Percentiles rank a stretch among this genome's conserved stretches.
These are phyloP conservation scores for Fusarium sp. DNA, from an alignment of 2,329 filamentous ascomycete genomes.

Conservation along the genomic window DNA sequence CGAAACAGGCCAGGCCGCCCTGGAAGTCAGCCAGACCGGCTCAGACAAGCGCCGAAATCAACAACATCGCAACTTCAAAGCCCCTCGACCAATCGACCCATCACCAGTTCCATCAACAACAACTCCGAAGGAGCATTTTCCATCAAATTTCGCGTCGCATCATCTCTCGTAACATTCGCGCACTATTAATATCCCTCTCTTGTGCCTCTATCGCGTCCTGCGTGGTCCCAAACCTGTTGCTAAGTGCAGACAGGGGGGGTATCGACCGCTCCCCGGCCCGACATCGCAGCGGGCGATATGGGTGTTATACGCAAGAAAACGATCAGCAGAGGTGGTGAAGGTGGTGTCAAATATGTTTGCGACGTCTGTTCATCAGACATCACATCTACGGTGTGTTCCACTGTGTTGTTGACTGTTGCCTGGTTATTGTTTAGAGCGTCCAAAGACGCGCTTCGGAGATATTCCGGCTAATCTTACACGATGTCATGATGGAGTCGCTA, in stretches of 20 bases:
- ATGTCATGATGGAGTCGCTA: constrained; percentile 45
- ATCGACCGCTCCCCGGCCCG: constrained; percentile 47
- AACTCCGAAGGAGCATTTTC: constrained; percentile 40
- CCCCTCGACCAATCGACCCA: constrained; percentile 42
- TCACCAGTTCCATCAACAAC: constrained; percentile 48
- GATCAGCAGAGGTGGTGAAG: constrained; percentile 84
- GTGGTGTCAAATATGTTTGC: constrained; percentile 95
- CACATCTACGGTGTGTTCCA: constrained; percentile 84
- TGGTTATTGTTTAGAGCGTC: constrained; percentile 13
- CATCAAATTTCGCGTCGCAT: constrained; percentile 51
- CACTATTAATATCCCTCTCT: constrained; percentile 34
- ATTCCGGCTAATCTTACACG: constrained; percentile 43
- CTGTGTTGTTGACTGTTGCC: constrained; percentile 21
- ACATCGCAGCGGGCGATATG: constrained; percentile 66
- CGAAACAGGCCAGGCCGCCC: constrained; percentile 25
- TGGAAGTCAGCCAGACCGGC: constrained; percentile 18
- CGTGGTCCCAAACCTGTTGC: constrained; percentile 30
- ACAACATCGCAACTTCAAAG: constrained; percentile 46
- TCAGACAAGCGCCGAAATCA: constrained; percentile 43
- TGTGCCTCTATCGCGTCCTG: constrained; percentile 29
- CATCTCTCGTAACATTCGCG: constrained; percentile 27
- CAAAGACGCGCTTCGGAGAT: constrained; percentile 41
- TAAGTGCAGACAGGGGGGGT: constrained; percentile 45
- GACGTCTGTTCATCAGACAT: constrained; percentile 97
- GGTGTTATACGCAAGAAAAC: constrained; percentile 98